Conservation (phyloP, 2,329 filamentous ascomycete genomes). For the Parastagonospora nodorum region DNA sequence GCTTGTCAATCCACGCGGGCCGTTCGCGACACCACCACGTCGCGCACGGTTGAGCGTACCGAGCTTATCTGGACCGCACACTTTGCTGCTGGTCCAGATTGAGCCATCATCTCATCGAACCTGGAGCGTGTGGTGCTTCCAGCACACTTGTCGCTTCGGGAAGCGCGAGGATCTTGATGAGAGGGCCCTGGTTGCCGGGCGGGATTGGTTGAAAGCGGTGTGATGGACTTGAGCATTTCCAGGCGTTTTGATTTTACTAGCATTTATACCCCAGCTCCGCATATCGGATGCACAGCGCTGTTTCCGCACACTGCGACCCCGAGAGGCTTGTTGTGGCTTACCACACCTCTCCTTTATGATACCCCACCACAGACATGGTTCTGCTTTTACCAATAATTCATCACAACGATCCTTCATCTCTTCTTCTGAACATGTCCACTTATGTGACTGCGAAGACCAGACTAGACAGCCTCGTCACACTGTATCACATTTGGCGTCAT, state of each 20-base stretch:
- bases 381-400: conserved; percentile 6
- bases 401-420: conserved; percentile 3
- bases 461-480: conserved; percentile 11
- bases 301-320: conserved; percentile 29
- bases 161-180: background rate
- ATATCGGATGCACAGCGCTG: conserved; percentile 26
- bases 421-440: background rate
- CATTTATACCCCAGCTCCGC: conserved; percentile 33
- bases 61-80: conserved; percentile 7
- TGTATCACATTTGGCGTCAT: conserved; percentile 18
- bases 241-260: conserved; percentile 13
- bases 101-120: background rate
- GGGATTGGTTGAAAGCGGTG: conserved; percentile 21
- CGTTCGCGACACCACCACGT: background rate
- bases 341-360: conserved; percentile 38
- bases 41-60: conserved; percentile 4
- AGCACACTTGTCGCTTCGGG: background rate
- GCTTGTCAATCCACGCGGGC: conserved; percentile 1
- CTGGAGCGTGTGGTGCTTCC: background rate
- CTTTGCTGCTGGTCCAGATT: conserved; percentile 5
- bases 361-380: conserved; percentile 19
- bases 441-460: background rate
- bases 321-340: conserved; percentile 31
- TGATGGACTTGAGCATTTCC: conserved; percentile 21
- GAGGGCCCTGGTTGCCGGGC: conserved; percentile 4